Evolutionary conservation across 495 filamentous ascomycete genomes (phyloP).

Genomic region (Daldinia caldariorum): DNA sequence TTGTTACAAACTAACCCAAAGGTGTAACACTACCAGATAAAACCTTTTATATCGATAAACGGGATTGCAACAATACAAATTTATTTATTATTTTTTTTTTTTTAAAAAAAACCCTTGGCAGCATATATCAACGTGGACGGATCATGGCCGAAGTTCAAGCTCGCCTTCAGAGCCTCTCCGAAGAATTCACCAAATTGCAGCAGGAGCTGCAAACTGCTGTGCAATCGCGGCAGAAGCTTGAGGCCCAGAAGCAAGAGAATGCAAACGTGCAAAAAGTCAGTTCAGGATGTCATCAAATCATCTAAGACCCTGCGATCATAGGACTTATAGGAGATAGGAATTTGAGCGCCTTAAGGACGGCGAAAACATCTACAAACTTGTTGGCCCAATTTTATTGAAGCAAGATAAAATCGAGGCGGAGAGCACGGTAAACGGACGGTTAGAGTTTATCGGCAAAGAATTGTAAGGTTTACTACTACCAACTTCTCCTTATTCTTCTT

Average conservation of each 20-base stretch:
- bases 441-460: slow-evolving; percentile 94
- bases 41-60: neutral
- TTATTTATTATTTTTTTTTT: no score
- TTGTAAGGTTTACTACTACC: slow-evolving; percentile 67
- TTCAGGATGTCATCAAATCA: neutral
- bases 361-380: slow-evolving; percentile 92
- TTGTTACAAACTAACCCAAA: neutral
- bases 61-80: neutral
- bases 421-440: slow-evolving; percentile 85
- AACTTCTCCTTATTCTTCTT: neutral
- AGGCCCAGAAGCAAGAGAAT: slow-evolving; percentile 94
- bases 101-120: slow-evolving; percentile 4
- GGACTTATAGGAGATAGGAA: slow-evolving; percentile 65
- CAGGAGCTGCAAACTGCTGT: slow-evolving; percentile 81
- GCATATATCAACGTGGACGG: slow-evolving; percentile 1
- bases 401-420: slow-evolving; percentile 89
- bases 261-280: slow-evolving; percentile 81
- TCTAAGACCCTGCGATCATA: neutral
- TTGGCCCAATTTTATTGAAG: slow-evolving; percentile 92
- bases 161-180: slow-evolving; percentile 80
- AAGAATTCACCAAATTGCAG: slow-evolving; percentile 88
- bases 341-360: slow-evolving; percentile 80
- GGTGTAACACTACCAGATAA: neutral
- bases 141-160: slow-evolving; percentile 62
- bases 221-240: slow-evolving; percentile 87